Percentiles rank a stretch among this genome's conserved stretches.
phyloP scores from a whole-genome alignment of 176 grass and related monocot species.

The Tillandsia fasciculata region DNA sequence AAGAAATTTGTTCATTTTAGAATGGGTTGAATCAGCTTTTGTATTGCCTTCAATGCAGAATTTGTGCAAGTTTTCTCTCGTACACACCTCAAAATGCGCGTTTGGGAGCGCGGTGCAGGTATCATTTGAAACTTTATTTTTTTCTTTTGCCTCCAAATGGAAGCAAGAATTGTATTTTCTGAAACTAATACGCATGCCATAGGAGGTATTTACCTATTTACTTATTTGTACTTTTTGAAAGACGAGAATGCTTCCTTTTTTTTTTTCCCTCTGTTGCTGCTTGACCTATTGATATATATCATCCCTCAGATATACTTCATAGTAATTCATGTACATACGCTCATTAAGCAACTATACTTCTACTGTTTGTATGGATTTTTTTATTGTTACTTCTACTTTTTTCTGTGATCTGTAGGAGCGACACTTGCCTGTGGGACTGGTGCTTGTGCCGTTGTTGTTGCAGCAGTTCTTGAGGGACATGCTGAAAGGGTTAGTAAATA shows the following conservation, averaged over 20 bases:
- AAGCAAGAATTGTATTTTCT: not conserved
- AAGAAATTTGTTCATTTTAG: conserved; percentile 2
- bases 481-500: conserved; percentile 44
- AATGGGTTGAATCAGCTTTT: not conserved
- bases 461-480: conserved; percentile 79
- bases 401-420: conserved; percentile 50
- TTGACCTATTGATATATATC: no score
- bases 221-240: not conserved
- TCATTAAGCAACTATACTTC: not conserved
- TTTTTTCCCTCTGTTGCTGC: no score
- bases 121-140: conserved; percentile 22
- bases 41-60: conserved; percentile 42
- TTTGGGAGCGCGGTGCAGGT: conserved; percentile 98
- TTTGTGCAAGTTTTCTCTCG: conserved; percentile 82
- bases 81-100: conserved; percentile 96
- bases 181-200: not conserved
- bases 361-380: no score
- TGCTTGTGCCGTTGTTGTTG: conserved; percentile 93
- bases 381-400: not conserved
- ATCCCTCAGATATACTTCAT: no score
- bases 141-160: not conserved
- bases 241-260: not conserved
- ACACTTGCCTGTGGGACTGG: conserved; percentile 96
- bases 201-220: not conserved
- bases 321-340: not conserved